Evolutionary conservation across 2,329 filamentous ascomycete genomes (phyloP).

Genomic region (Talaromyces sp.): DNA sequence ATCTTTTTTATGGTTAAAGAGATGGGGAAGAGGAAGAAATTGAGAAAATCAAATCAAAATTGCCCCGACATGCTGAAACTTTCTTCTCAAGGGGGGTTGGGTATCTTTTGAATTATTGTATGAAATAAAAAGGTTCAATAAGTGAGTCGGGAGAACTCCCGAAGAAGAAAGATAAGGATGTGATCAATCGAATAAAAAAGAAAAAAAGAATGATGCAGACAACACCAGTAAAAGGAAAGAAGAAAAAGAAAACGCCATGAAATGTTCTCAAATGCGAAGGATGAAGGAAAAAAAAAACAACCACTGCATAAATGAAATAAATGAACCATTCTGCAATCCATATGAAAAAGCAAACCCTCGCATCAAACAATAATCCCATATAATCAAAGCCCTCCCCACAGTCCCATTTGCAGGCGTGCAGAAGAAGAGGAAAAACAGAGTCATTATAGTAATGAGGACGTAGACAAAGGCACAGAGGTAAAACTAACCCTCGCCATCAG

Average conservation of each 20-base stretch:
- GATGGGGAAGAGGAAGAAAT: not conserved
- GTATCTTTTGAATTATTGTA: conserved; percentile 10
- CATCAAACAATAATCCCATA: not conserved
- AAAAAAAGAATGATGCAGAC: conserved; percentile 1
- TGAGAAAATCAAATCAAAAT: conserved; percentile 5
- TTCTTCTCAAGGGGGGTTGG: not conserved
- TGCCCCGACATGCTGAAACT: not conserved
- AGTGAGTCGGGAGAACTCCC: not conserved
- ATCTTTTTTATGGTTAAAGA: not conserved
- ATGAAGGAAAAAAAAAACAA: conserved; percentile 13
- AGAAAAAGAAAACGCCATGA: conserved; percentile 4
- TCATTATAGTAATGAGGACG: not conserved
- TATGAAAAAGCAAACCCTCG: too few relatives aligned
- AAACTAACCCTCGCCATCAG: conserved; percentile 16
- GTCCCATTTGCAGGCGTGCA: not conserved
- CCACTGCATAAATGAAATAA: too few relatives aligned
- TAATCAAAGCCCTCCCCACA: not conserved
- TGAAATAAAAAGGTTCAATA: not conserved
- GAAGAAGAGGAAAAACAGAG: not conserved
- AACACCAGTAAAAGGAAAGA: not conserved
- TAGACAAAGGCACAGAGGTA: not conserved
- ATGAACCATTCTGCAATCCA: too few relatives aligned
- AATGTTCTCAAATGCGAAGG: not conserved
- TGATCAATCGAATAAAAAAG: not conserved
- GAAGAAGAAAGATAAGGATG: not conserved